Percentiles rank a stretch among this genome's conserved stretches.
Evolutionary conservation across 768 basidiomycete species (phyloP).

Genomic region (Auricularia heimuer): DNA sequence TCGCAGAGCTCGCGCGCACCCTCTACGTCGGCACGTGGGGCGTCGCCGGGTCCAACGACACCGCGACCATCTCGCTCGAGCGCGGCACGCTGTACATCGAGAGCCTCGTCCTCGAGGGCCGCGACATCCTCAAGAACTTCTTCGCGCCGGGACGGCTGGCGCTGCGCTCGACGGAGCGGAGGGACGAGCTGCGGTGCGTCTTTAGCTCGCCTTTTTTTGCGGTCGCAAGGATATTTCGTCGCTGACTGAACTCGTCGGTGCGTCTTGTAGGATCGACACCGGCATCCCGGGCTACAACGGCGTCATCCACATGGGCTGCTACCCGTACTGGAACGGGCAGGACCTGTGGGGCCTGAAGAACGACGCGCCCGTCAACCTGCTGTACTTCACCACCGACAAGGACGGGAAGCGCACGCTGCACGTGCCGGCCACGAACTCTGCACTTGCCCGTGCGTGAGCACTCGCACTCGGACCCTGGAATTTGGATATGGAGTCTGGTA

Average conservation of each 20-base stretch:
- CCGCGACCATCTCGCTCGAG: conserved; percentile 8
- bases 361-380: conserved; percentile 18
- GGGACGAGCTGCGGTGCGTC: conserved; percentile 24
- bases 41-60: conserved; percentile 3
- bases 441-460: conserved; percentile 3
- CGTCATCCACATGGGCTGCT: conserved; percentile 22
- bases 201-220: too few relatives aligned
- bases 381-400: conserved; percentile 14
- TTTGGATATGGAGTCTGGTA: too few relatives aligned
- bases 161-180: conserved; percentile 16
- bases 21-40: conserved; percentile 19
- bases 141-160: conserved; percentile 12
- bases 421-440: conserved; percentile 9
- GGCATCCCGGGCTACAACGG: conserved; percentile 21
- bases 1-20: conserved; percentile 5
- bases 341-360: conserved; percentile 22
- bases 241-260: too few relatives aligned
- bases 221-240: too few relatives aligned
- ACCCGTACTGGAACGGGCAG: conserved; percentile 21
- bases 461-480: too few relatives aligned
- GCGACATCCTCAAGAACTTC: conserved; percentile 15
- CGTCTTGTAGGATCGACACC: conserved; percentile 17
- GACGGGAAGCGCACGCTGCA: conserved; percentile 4
- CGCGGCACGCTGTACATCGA: conserved; percentile 17
- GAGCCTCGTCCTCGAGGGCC: conserved; percentile 10